Conservation (phyloP, 441 rosid species). For the Pelargonium citronellum region DNA sequence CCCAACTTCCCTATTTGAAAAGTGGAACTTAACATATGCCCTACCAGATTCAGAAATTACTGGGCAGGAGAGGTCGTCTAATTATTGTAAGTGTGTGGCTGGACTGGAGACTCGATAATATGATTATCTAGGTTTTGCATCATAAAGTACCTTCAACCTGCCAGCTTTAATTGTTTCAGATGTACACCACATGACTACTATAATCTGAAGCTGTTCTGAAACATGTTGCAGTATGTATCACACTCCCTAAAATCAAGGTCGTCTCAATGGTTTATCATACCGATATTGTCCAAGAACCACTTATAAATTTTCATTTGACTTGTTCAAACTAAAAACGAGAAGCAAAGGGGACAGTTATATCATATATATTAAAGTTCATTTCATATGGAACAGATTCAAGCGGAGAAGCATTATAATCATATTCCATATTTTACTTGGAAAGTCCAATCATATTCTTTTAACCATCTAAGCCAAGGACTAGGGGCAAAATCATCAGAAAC, state of each 20-base stretch:
- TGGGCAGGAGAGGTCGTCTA: background rate
- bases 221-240: too few relatives aligned
- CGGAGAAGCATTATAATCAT: background rate
- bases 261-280: too few relatives aligned
- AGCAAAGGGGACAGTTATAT: background rate
- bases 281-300: background rate
- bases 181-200: background rate
- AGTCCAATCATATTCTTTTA: background rate
- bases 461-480: background rate
- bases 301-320: background rate
- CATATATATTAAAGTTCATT: background rate
- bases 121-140: background rate
- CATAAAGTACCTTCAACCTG: background rate
- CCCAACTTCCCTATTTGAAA: background rate
- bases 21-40: background rate
- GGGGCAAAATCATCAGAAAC: background rate
- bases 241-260: too few relatives aligned
- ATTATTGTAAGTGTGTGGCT: background rate
- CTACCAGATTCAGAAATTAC: background rate
- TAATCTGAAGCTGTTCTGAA: too few relatives aligned
- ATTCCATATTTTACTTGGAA: background rate
- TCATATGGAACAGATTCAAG: background rate
- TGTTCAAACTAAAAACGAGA: constrained; percentile 3
- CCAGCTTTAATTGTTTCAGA: background rate
- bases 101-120: background rate